Conservation (phyloP, 768 basidiomycete genomes). For the Trametes cubensis region DNA sequence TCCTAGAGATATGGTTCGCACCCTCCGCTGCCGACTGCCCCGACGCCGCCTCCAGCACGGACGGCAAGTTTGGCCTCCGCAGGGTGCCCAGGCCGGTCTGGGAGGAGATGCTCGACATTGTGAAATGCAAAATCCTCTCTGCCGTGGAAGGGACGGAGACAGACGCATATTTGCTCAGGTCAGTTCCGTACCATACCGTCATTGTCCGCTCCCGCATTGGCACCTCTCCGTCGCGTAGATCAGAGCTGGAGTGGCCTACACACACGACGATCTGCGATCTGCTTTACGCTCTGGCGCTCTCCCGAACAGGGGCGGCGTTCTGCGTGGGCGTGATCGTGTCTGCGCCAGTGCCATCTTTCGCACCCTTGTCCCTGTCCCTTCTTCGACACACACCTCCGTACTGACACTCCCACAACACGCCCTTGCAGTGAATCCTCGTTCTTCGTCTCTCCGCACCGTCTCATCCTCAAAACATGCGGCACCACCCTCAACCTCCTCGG, state of each 20-base stretch:
- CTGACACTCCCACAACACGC: too few relatives aligned
- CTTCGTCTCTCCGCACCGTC: conserved; percentile 90
- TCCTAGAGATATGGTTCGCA: conserved; percentile 97
- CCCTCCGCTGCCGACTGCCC: conserved; percentile 69
- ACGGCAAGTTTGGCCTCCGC: conserved; percentile 70
- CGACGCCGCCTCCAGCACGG: conserved; percentile 39
- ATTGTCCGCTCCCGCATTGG: conserved; percentile 43
- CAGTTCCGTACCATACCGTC: conserved; percentile 29
- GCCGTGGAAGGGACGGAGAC: conserved; percentile 85
- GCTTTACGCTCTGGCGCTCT: neutral
- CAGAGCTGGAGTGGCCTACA: neutral
- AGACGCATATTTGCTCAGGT: conserved; percentile 97
- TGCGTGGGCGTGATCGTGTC: neutral
- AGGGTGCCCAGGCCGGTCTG: conserved; percentile 75
- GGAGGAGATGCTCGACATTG: conserved; percentile 97
- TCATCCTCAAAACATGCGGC: conserved; percentile 98
- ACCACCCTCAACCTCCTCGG: conserved; percentile 97
- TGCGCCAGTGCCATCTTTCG: neutral
- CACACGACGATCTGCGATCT: neutral
- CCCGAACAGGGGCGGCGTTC: neutral
- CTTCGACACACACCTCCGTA: too few relatives aligned
- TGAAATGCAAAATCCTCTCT: conserved; percentile 94
- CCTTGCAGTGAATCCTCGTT: conserved; percentile 87
- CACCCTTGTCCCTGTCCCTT: neutral
- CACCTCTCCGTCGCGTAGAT: neutral